phyloP scores from a whole-genome alignment of 2,329 filamentous ascomycete species.

The Sporothrix humicola region DNA sequence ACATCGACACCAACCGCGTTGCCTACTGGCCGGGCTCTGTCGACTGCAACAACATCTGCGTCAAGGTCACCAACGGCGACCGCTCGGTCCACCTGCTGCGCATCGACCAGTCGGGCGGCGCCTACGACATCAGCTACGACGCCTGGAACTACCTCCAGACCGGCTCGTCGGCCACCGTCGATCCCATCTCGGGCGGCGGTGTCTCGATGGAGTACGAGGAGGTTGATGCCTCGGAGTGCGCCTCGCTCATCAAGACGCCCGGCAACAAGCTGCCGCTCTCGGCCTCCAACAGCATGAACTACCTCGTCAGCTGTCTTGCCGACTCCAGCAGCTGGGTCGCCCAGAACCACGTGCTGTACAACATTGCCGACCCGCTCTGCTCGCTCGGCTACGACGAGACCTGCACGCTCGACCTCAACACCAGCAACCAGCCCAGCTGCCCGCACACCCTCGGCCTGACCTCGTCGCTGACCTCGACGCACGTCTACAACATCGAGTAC shows the following conservation, averaged over 20 bases:
- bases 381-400: constrained; percentile 57
- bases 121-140: constrained; percentile 64
- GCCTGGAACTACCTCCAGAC: constrained; percentile 65
- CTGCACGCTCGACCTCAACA: constrained; percentile 49
- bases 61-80: constrained; percentile 56
- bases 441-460: constrained; percentile 52
- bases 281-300: constrained; percentile 64
- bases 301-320: constrained; percentile 53
- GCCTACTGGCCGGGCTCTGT: constrained; percentile 64
- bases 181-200: constrained; percentile 57
- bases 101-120: constrained; percentile 61
- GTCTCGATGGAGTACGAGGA: constrained; percentile 58
- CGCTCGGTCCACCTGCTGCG: constrained; percentile 62
- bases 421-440: constrained; percentile 60
- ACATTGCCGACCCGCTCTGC: constrained; percentile 59
- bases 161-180: constrained; percentile 54
- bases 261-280: constrained; percentile 59
- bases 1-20: constrained; percentile 64
- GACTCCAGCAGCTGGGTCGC: constrained; percentile 56
- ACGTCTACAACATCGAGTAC: constrained; percentile 60
- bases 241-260: constrained; percentile 55
- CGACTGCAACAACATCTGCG: constrained; percentile 62
- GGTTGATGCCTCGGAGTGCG: constrained; percentile 56
- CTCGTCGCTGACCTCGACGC: constrained; percentile 46
- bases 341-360: constrained; percentile 59